A percentile compares a stretch with the other conserved stretches of the same genome.
These are phyloP conservation scores for Juglanconis oblonga DNA, from an alignment of 2,329 filamentous ascomycete genomes.

Conservation along the genomic window DNA sequence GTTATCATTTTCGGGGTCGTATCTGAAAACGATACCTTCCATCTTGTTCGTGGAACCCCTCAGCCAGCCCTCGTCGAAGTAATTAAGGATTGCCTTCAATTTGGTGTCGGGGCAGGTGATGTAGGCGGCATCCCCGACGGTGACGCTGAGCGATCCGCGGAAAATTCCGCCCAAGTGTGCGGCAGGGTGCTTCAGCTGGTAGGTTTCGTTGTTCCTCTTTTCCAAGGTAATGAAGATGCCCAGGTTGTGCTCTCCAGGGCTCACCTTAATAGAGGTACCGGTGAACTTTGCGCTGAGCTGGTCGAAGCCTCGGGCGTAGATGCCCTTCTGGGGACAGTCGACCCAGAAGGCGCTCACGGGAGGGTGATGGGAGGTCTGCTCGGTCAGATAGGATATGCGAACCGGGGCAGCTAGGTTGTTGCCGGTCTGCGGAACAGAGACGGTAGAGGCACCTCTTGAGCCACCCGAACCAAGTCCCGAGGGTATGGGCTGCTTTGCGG, in stretches of 20 bases:
- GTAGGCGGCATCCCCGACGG: slow-evolving; percentile 85
- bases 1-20: slow-evolving; percentile 82
- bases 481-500: slow-evolving; percentile 29
- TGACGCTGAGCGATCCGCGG: slow-evolving; percentile 82
- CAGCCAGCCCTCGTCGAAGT: slow-evolving; percentile 92
- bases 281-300: slow-evolving; percentile 98
- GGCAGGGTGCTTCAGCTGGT: slow-evolving; percentile 92
- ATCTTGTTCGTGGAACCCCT: slow-evolving; percentile 89
- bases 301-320: slow-evolving; percentile 86
- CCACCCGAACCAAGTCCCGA: slow-evolving; percentile 27
- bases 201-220: slow-evolving; percentile 79
- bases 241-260: slow-evolving; percentile 87
- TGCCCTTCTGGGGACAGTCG: slow-evolving; percentile 85
- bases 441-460: slow-evolving; percentile 45
- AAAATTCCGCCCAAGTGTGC: slow-evolving; percentile 87
- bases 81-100: slow-evolving; percentile 88
- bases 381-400: slow-evolving; percentile 88
- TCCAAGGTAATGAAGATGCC: slow-evolving; percentile 92
- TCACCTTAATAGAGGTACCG: slow-evolving; percentile 87
- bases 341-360: slow-evolving; percentile 96
- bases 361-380: slow-evolving; percentile 97
- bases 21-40: slow-evolving; percentile 85
- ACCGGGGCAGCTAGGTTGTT: slow-evolving; percentile 49
- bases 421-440: slow-evolving; percentile 50
- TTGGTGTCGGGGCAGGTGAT: slow-evolving; percentile 87